Conservation (phyloP, 768 basidiomycete genomes). For the Tylopilus balloui region DNA sequence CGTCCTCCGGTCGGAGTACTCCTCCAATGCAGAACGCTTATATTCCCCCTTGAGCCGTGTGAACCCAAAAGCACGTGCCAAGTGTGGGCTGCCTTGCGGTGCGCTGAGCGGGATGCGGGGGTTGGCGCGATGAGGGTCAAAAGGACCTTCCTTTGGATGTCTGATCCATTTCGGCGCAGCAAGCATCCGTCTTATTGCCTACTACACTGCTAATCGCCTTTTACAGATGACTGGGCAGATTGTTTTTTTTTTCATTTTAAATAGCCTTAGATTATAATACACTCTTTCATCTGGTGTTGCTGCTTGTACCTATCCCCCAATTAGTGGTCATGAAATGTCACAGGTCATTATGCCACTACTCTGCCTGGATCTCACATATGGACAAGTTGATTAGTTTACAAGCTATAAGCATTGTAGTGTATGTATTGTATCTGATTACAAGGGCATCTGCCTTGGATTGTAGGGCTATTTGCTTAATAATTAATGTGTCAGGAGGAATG, state of each 20-base stretch:
- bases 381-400: no score
- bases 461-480: no score
- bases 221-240: not conserved
- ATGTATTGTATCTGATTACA: no score
- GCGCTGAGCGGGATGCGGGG: constrained; percentile 73
- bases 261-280: constrained; percentile 2
- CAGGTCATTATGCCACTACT: no score
- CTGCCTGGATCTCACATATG: no score
- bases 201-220: constrained; percentile 2
- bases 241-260: not conserved
- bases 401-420: no score
- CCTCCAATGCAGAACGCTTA: constrained; percentile 67
- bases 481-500: no score
- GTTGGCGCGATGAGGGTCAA: constrained; percentile 65
- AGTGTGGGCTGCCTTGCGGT: constrained; percentile 63
- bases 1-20: constrained; percentile 64
- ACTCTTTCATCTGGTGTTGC: not conserved
- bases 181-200: not conserved
- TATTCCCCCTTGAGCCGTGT: constrained; percentile 61
- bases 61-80: constrained; percentile 64
- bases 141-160: constrained; percentile 88
- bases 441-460: no score
- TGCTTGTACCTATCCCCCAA: no score
- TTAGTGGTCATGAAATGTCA: no score
- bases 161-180: constrained; percentile 48